Percentiles rank a stretch among this genome's conserved stretches.
Conservation (phyloP, 192 early-diverging fungal species). For the Glomus cerebriforme region DNA sequence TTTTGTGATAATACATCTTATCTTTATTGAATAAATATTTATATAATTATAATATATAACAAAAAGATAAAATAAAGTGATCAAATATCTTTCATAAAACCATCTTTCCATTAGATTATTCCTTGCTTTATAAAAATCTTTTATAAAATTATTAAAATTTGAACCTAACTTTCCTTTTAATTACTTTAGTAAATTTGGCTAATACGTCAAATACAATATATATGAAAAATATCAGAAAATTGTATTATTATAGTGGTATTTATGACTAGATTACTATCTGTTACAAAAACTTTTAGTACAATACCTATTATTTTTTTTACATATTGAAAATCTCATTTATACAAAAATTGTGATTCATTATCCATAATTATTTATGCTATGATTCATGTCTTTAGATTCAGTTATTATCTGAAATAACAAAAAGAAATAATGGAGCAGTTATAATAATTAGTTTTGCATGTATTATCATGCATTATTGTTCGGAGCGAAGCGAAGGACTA, state of each 20-base stretch:
- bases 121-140: too few species aligned
- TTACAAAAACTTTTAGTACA: not conserved
- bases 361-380: too few species aligned
- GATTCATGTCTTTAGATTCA: not conserved
- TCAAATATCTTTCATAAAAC: not conserved
- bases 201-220: too few species aligned
- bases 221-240: not conserved
- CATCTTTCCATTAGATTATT: not conserved
- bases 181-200: not conserved
- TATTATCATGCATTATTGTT: too few species aligned
- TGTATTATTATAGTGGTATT: not conserved
- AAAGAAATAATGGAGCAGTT: not conserved
- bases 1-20: too few species aligned
- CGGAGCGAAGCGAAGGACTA: too few species aligned
- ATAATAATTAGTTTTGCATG: too few species aligned
- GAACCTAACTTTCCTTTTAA: not conserved
- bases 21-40: too few species aligned
- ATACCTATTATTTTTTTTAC: not conserved
- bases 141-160: not conserved
- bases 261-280: not conserved
- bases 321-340: not conserved
- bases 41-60: too few species aligned
- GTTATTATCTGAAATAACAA: not conserved
- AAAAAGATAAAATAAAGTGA: too few species aligned
- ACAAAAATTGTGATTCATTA: not conserved